These are phyloP conservation scores for Podosphaera xanthii DNA, from an alignment of 2,329 filamentous ascomycete species.

Conservation along the genomic window DNA sequence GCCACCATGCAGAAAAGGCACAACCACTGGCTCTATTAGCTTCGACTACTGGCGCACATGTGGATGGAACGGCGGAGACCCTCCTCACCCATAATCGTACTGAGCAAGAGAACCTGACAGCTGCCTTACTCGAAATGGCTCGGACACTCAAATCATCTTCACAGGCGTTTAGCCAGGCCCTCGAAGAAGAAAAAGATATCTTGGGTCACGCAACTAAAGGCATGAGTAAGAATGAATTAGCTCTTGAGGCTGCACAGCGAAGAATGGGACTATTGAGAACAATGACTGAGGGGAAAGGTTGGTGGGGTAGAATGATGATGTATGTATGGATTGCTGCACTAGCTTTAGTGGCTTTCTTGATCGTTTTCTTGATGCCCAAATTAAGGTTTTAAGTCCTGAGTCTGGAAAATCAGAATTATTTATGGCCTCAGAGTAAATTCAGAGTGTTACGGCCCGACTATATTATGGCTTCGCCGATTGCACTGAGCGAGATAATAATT, in stretches of 20 bases:
- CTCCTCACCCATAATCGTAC: slow-evolving; percentile 53
- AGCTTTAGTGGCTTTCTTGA: slow-evolving; percentile 51
- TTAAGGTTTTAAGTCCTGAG: slow-evolving; percentile 40
- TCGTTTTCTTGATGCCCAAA: slow-evolving; percentile 77
- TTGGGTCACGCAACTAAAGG: slow-evolving; percentile 48
- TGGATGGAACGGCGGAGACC: slow-evolving; percentile 37
- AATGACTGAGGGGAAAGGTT: slow-evolving; percentile 75
- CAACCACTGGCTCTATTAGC: slow-evolving; percentile 9
- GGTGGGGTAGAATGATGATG: slow-evolving; percentile 63
- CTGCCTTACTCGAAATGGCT: slow-evolving; percentile 63
- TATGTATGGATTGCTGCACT: slow-evolving; percentile 68
- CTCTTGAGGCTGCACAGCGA: slow-evolving; percentile 53
- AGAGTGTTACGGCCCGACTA: too few species aligned
- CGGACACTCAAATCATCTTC: slow-evolving; percentile 54
- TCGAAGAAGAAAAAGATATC: slow-evolving; percentile 51
- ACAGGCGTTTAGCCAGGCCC: slow-evolving; percentile 42
- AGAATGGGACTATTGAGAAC: slow-evolving; percentile 54
- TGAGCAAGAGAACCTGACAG: slow-evolving; percentile 66
- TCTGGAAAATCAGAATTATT: too few species aligned
- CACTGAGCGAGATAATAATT: too few species aligned
- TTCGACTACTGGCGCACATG: slow-evolving; percentile 7
- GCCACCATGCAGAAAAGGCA: slow-evolving; percentile 6
- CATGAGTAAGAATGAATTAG: slow-evolving; percentile 51
- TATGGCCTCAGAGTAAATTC: too few species aligned
- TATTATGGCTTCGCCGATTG: too few species aligned